Percentiles rank a stretch among this genome's conserved stretches.
phyloP scores from a whole-genome alignment of 2,329 filamentous ascomycete species.

The Venturia aucupariae region DNA sequence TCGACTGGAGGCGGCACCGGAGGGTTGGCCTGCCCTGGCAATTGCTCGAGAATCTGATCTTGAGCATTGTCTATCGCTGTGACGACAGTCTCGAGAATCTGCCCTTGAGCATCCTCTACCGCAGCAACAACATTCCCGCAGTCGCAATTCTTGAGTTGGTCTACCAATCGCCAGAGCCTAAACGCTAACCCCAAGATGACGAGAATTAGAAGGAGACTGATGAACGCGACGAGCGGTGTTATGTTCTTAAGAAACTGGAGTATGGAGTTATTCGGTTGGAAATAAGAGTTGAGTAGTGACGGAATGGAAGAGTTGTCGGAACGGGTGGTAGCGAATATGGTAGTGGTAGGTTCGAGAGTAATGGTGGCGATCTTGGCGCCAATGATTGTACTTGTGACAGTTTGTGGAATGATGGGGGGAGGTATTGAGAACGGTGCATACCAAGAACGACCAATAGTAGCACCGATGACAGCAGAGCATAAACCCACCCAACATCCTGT shows the following conservation, averaged over 20 bases:
- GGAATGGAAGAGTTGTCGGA: background rate
- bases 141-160: background rate
- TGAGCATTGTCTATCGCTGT: too few relatives aligned
- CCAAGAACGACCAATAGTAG: too few relatives aligned
- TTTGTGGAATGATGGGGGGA: background rate
- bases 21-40: background rate
- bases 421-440: background rate
- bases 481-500: too few relatives aligned
- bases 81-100: too few relatives aligned
- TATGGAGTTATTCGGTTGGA: background rate
- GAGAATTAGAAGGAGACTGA: background rate
- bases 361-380: background rate
- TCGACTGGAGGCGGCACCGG: background rate
- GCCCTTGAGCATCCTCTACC: too few relatives aligned
- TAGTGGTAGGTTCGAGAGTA: background rate
- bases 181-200: background rate
- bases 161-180: background rate
- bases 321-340: background rate
- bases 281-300: background rate
- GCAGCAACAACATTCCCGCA: background rate
- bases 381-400: background rate
- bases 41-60: too few relatives aligned
- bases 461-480: too few relatives aligned
- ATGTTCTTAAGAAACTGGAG: background rate
- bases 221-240: background rate